phyloP scores from a whole-genome alignment of 768 basidiomycete genomes.

The Tephrocybe sp. region DNA sequence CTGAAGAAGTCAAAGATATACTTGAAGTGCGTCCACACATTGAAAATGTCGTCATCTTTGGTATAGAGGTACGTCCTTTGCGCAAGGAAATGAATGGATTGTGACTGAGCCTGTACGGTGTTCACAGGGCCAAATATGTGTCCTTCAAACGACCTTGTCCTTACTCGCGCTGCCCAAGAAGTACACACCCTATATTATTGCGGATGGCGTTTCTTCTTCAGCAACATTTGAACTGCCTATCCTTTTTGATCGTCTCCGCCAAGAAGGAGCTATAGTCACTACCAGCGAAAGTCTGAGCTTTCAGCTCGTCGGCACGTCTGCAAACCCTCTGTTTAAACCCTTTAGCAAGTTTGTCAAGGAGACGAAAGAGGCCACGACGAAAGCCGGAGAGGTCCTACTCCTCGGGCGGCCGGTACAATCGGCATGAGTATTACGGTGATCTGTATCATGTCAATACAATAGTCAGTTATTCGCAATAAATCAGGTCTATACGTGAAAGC shows the following conservation, averaged over 20 bases:
- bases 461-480: background rate
- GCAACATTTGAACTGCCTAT: constrained; percentile 78
- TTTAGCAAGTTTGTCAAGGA: constrained; percentile 76
- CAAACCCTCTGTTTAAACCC: constrained; percentile 61
- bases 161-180: constrained; percentile 41
- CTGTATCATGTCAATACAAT: background rate
- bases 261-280: constrained; percentile 71
- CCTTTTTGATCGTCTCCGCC: constrained; percentile 66
- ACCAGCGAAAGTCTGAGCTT: constrained; percentile 83
- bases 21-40: constrained; percentile 46
- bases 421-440: background rate
- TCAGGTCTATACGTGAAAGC: background rate
- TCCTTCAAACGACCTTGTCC: constrained; percentile 79
- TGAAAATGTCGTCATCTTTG: constrained; percentile 70
- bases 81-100: background rate
- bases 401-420: constrained; percentile 2
- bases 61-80: constrained; percentile 68
- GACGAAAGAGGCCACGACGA: constrained; percentile 61
- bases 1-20: constrained; percentile 55
- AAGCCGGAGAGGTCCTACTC: constrained; percentile 30
- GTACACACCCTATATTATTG: constrained; percentile 61
- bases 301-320: constrained; percentile 68
- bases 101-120: background rate
- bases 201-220: constrained; percentile 82
- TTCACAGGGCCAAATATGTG: constrained; percentile 82